Evolutionary conservation across 176 grass and related monocot species (phyloP).

Genomic region (Sorghum bicolor): Sorghum_bicolor_NCBIv3 NC_012876.2:57292501-57293000

Average conservation of each 20-base stretch:
- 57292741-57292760: background rate
- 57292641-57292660: background rate
- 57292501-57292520: constrained; percentile 25
- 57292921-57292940: background rate
- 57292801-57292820: constrained; percentile 54
- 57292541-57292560: background rate
- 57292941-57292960: background rate
- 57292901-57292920: constrained; percentile 88
- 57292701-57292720: background rate
- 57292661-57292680: background rate
- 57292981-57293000: background rate
- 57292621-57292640: background rate
- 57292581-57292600: background rate
- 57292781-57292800: constrained; percentile 25
- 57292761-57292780: background rate
- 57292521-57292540: background rate
- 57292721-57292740: constrained; percentile 11
- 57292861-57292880: constrained; percentile 45
- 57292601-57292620: background rate
- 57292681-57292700: background rate
- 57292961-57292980: background rate
- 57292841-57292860: constrained; percentile 48
- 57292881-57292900: constrained; percentile 81
- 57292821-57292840: constrained; percentile 52
- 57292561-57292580: background rate